These are phyloP conservation scores for Apophysomyces trapeziformis DNA, from an alignment of 371 early-diverging fungal genomes.

Conservation along the genomic window DNA sequence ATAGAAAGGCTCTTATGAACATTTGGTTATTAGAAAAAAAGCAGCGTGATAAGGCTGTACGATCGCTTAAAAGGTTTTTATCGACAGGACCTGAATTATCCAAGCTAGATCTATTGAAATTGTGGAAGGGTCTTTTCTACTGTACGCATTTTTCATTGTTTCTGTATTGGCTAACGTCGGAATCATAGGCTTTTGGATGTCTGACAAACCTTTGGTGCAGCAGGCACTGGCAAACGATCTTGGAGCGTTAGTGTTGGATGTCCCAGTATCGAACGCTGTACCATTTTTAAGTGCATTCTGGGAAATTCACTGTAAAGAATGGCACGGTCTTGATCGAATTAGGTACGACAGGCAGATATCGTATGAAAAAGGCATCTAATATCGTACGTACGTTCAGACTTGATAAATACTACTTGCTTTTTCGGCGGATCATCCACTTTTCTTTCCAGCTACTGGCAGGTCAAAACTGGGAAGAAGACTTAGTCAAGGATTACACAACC, in stretches of 20 bases:
- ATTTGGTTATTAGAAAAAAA: slow-evolving; percentile 68
- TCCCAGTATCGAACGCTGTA: slow-evolving; percentile 61
- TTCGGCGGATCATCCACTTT: slow-evolving; percentile 73
- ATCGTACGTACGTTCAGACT: slow-evolving; percentile 47
- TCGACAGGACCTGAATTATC: slow-evolving; percentile 58
- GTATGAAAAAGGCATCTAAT: background rate
- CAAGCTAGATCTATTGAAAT: slow-evolving; percentile 76
- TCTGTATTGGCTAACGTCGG: background rate
- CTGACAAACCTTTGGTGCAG: slow-evolving; percentile 92
- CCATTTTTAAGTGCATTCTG: slow-evolving; percentile 81
- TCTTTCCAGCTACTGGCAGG: slow-evolving; percentile 72
- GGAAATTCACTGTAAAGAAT: slow-evolving; percentile 81
- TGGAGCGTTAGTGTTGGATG: slow-evolving; percentile 63
- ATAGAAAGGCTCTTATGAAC: background rate
- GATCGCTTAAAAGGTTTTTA: slow-evolving; percentile 67
- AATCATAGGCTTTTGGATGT: slow-evolving; percentile 88
- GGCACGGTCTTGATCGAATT: slow-evolving; percentile 88
- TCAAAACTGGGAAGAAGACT: slow-evolving; percentile 65
- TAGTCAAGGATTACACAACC: slow-evolving; percentile 61
- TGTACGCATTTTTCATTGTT: slow-evolving; percentile 58
- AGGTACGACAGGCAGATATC: slow-evolving; percentile 49
- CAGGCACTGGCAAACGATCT: slow-evolving; percentile 84
- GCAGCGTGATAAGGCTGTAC: slow-evolving; percentile 84
- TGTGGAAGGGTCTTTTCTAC: slow-evolving; percentile 95
- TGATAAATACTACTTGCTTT: slow-evolving; percentile 86